phyloP scores from a whole-genome alignment of 2,329 filamentous ascomycete species.

The Rugonectria rugulosa region DNA sequence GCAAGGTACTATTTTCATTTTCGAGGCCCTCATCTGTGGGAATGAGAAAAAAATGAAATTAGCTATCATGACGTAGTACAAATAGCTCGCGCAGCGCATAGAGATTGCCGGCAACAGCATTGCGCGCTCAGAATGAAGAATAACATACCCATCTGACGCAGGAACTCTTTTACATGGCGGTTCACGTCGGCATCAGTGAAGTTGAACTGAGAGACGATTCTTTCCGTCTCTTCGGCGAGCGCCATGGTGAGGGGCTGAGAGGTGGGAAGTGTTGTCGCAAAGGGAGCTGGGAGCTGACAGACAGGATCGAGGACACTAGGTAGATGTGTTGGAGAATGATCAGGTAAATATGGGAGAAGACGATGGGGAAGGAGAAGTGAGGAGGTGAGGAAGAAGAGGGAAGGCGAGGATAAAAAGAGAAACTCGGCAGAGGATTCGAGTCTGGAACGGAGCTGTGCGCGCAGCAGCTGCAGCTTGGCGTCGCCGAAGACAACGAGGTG shows the following conservation, averaged over 20 bases:
- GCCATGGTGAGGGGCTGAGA: conserved; percentile 67
- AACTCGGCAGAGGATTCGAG: conserved; percentile 35
- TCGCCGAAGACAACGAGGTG: conserved; percentile 62
- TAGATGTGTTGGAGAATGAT: conserved; percentile 39
- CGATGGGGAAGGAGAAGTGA: conserved; percentile 34
- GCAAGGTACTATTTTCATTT: conserved; percentile 80
- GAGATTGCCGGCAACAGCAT: neutral
- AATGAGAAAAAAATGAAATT: conserved; percentile 24
- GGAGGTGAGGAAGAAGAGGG: conserved; percentile 28
- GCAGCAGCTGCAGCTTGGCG: conserved; percentile 51
- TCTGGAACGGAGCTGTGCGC: conserved; percentile 36
- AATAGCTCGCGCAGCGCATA: conserved; percentile 15
- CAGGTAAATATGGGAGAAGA: conserved; percentile 39
- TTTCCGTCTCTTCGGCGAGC: conserved; percentile 75
- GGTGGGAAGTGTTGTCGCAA: conserved; percentile 61
- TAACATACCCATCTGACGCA: conserved; percentile 77
- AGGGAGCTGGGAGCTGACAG: conserved; percentile 63
- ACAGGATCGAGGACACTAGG: conserved; percentile 52
- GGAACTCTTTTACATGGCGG: conserved; percentile 82
- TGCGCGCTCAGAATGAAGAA: conserved; percentile 8
- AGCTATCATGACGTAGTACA: conserved; percentile 13
- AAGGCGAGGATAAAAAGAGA: conserved; percentile 30
- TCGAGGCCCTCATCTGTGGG: conserved; percentile 78
- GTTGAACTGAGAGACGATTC: conserved; percentile 85
- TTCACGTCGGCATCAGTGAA: conserved; percentile 81